Conservation (phyloP, 2,329 filamentous ascomycete genomes). For the Lasiodiplodia theobromae region DNA sequence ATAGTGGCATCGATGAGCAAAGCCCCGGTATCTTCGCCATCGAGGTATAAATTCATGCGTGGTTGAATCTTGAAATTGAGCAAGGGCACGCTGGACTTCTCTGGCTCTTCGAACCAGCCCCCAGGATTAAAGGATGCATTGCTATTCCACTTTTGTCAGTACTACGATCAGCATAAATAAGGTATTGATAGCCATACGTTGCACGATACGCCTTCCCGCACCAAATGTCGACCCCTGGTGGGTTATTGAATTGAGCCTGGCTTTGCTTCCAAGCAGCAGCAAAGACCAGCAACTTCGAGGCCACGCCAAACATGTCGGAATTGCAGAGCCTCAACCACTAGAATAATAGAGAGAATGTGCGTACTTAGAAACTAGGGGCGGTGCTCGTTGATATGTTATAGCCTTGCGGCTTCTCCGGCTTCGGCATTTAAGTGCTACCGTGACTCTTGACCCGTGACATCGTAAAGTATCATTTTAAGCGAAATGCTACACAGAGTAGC, state of each 20-base stretch:
- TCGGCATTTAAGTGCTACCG: too few relatives aligned
- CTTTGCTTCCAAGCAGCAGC: too few relatives aligned
- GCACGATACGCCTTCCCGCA: constrained; percentile 58
- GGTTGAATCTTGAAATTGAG: constrained; percentile 56
- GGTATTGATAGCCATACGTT: constrained; percentile 38
- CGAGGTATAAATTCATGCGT: constrained; percentile 57
- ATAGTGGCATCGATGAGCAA: constrained; percentile 65
- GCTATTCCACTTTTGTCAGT: constrained; percentile 36
- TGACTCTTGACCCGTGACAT: too few relatives aligned
- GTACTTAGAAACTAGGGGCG: too few relatives aligned
- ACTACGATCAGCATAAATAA: background rate
- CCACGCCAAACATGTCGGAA: too few relatives aligned
- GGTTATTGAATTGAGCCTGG: constrained; percentile 42
- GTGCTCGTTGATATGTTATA: too few relatives aligned
- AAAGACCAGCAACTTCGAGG: too few relatives aligned
- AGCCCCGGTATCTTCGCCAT: constrained; percentile 49
- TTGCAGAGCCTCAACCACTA: too few relatives aligned
- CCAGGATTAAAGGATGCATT: constrained; percentile 57
- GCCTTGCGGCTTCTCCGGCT: too few relatives aligned
- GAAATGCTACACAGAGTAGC: too few relatives aligned
- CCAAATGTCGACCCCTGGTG: constrained; percentile 56
- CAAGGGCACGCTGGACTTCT: constrained; percentile 43
- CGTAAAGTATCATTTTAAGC: too few relatives aligned
- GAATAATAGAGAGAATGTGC: too few relatives aligned
- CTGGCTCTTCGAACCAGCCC: constrained; percentile 54